Percentiles rank a stretch among this genome's conserved stretches.
Conservation (phyloP, 176 grass and related monocot genomes). For the Aegilops sharonensis region DNA sequence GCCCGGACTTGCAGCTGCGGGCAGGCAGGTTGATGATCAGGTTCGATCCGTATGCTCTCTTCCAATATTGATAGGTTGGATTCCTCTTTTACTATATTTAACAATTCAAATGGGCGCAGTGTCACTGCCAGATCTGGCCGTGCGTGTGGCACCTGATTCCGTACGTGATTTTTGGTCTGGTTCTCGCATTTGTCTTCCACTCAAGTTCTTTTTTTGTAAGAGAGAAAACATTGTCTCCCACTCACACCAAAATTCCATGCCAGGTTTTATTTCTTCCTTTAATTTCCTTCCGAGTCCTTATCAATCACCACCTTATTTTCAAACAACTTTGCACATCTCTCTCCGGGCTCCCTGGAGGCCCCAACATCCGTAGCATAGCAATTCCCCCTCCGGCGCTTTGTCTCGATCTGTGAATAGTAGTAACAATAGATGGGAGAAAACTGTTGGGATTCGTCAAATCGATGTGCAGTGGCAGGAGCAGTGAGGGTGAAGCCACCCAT, state of each 20-base stretch:
- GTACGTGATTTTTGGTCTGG: not conserved
- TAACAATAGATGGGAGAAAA: too few species aligned
- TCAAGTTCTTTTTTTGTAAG: not conserved
- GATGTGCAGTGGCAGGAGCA: too few species aligned
- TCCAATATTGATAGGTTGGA: not conserved
- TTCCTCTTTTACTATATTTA: not conserved
- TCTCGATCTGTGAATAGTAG: too few species aligned
- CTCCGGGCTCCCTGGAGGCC: too few species aligned
- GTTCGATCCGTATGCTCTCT: conserved; percentile 21
- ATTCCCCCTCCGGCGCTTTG: too few species aligned
- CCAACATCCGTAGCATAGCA: too few species aligned
- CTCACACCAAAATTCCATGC: not conserved
- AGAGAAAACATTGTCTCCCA: not conserved
- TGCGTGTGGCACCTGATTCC: not conserved
- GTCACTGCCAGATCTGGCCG: not conserved
- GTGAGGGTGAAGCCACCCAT: too few species aligned
- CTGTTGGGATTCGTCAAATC: too few species aligned
- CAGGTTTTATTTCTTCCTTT: not conserved
- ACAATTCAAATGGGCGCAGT: not conserved
- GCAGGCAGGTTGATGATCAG: not conserved
- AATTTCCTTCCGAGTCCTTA: not conserved
- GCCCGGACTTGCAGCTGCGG: not conserved
- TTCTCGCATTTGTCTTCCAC: not conserved
- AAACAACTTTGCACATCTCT: not conserved
- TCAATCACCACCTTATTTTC: not conserved